A percentile compares a stretch with the other conserved stretches of the same genome.
These are phyloP conservation scores for Podosphaera aphanis DNA, from an alignment of 2,329 filamentous ascomycete genomes.

Conservation along the genomic window DNA sequence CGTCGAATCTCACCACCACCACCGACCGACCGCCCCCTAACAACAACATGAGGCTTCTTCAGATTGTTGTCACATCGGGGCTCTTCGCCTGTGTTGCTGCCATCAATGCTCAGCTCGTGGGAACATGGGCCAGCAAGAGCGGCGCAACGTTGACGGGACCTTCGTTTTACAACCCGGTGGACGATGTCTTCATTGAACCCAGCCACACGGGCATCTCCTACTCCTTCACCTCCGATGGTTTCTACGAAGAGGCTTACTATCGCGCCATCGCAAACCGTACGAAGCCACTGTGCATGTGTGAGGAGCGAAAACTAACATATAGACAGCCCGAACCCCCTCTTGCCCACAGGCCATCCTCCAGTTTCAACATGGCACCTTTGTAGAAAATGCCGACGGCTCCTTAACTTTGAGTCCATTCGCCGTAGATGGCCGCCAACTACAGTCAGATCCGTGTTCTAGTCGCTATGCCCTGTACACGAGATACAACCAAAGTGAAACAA, in stretches of 20 bases:
- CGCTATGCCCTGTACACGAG: slow-evolving; percentile 33
- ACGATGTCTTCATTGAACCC: slow-evolving; percentile 43
- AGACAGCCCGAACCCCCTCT: slow-evolving; percentile 29
- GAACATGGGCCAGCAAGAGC: slow-evolving; percentile 51
- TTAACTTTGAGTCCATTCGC: slow-evolving; percentile 34
- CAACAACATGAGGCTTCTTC: not conserved
- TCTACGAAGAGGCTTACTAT: slow-evolving; percentile 48
- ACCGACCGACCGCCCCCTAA: too few species aligned
- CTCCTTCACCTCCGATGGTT: slow-evolving; percentile 45
- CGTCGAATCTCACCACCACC: too few species aligned
- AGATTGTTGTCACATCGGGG: not conserved
- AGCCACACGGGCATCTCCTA: slow-evolving; percentile 45
- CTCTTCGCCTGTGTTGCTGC: slow-evolving; percentile 16
- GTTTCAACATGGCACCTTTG: slow-evolving; percentile 47
- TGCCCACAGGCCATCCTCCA: slow-evolving; percentile 45
- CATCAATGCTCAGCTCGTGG: slow-evolving; percentile 28
- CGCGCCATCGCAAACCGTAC: slow-evolving; percentile 45
- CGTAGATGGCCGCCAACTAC: slow-evolving; percentile 42
- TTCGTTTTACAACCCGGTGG: slow-evolving; percentile 44
- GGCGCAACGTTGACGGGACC: slow-evolving; percentile 44
- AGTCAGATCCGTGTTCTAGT: slow-evolving; percentile 36
- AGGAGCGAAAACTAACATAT: slow-evolving; percentile 5
- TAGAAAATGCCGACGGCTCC: slow-evolving; percentile 30
- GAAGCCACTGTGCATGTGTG: not conserved
- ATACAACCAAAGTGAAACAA: slow-evolving; percentile 40